Evolutionary conservation across 2,329 filamentous ascomycete species (phyloP).

Genomic region (Tolypocladium cylindrosporum): DNA sequence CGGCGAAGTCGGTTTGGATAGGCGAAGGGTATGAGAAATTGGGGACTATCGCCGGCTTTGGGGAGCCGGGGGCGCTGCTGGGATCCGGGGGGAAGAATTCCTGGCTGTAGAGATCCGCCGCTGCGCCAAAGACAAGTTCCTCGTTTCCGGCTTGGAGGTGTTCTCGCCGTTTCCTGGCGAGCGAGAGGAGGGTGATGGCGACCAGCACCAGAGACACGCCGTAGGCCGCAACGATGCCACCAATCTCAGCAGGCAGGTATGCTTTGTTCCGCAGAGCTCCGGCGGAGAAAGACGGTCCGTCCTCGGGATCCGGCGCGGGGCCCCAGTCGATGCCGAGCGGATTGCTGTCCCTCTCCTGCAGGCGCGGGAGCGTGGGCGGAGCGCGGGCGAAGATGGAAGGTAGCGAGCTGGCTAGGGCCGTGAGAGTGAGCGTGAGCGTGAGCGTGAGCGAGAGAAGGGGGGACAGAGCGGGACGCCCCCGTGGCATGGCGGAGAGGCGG

Average conservation of each 20-base stretch:
- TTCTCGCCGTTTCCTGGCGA: conserved; percentile 46
- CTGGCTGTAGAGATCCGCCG: conserved; percentile 11
- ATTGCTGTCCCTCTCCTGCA: conserved; percentile 17
- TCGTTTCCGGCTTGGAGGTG: conserved; percentile 43
- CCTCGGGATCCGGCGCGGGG: conserved; percentile 44
- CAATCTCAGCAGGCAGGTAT: conserved; percentile 71
- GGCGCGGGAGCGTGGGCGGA: neutral
- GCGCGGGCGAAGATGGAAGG: conserved; percentile 18
- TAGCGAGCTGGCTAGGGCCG: conserved; percentile 15
- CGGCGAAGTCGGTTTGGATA: conserved; percentile 21
- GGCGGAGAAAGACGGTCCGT: conserved; percentile 49
- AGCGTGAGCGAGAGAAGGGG: neutral
- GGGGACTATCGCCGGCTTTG: conserved; percentile 19
- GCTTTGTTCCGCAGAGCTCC: conserved; percentile 48
- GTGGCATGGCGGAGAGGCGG: conserved; percentile 30
- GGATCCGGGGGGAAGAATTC: conserved; percentile 5
- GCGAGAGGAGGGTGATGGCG: conserved; percentile 52
- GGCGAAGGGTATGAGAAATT: conserved; percentile 44
- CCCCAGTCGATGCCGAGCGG: conserved; percentile 34
- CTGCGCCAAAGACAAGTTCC: conserved; percentile 32
- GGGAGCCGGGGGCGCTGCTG: conserved; percentile 6
- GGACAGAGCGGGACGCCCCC: conserved; percentile 15
- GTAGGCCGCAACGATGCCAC: conserved; percentile 77
- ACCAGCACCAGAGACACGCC: conserved; percentile 66
- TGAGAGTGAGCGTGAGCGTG: conserved; percentile 5